Evolutionary conservation across 441 rosid species (phyloP), one percentile per base, ranked within the genome.

Genomic region (Gossypium davidsonii): DNA sequence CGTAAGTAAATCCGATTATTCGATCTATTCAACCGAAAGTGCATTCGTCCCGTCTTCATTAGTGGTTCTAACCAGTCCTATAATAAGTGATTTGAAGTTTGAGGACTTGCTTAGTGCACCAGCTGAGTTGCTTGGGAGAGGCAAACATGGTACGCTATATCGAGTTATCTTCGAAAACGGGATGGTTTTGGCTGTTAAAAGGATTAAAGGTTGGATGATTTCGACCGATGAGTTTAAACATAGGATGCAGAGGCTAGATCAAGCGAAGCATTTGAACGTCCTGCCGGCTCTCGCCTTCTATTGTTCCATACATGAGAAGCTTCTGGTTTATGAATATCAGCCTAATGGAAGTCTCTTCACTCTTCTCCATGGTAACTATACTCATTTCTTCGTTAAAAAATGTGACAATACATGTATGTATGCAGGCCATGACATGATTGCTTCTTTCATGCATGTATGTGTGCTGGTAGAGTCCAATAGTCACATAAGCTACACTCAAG

Each of bases 151-250:
- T 37, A 87, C 84, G 71, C 83, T 89, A 11, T 87, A 86, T 55
- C 86, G 80, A 76, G 88, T 87, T 57, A 67, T 73, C 1, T 79
- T 81, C 12, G 82, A 81, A 34, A 80, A 80, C 9, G 84, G 90
- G 26, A 60, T 66, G 76, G 58, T 18, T 1, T 73, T 87, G 23
- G 89, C 81, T 17, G 90, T 89, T n/a, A 87, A 89, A 78, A 83
- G 94, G 84, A 81, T 89, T 64, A 89, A 87, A 64, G 82, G 83
- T 56, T 87, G 94, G 94, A 74, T 26, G n/a, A 83, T 86, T 44
- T 78, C 86, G 21, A 28, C 70, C 4, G 69, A 60, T 42, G 87
- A 83, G 5, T 86, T 87, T 62, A 82, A 81, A 79, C 79, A 69
- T 65, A 83, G 85, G 76, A 89, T 89, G 93, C 78, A 82, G 80